Evolutionary conservation across 2,329 filamentous ascomycete genomes (phyloP).

Genomic region (Pyrenophora tritici-repentis): DNA sequence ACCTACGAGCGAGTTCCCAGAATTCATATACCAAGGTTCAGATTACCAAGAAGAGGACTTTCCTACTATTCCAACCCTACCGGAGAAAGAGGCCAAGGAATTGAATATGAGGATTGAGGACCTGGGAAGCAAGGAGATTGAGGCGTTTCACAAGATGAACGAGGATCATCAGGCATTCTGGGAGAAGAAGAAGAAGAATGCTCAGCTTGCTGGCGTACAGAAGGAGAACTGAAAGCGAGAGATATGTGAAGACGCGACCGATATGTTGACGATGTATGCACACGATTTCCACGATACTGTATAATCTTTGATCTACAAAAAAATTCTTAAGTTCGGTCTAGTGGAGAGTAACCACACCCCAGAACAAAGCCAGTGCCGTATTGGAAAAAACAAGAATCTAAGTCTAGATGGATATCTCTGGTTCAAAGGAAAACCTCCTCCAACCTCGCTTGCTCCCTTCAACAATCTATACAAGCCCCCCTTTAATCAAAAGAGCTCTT

Average conservation of each 20-base stretch:
- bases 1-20: constrained; percentile 11
- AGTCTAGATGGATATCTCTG: constrained; percentile 41
- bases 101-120: constrained; percentile 21
- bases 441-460: constrained; percentile 1
- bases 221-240: constrained; percentile 18
- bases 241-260: not conserved
- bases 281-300: no score
- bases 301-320: no score
- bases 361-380: no score
- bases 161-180: constrained; percentile 31
- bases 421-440: constrained; percentile 19
- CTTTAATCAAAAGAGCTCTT: constrained; percentile 51
- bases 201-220: constrained; percentile 20
- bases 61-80: constrained; percentile 12
- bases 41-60: constrained; percentile 9
- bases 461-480: not conserved
- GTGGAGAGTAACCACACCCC: not conserved
- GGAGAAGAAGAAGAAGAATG: constrained; percentile 36
- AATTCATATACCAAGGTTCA: constrained; percentile 25
- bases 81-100: constrained; percentile 15
- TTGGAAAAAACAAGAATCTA: constrained; percentile 20
- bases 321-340: not conserved
- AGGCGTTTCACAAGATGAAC: constrained; percentile 26
- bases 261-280: no score
- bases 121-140: constrained; percentile 28